These are phyloP conservation scores for Scedosporium boydii DNA, from an alignment of 2,329 filamentous ascomycete genomes.

Conservation along the genomic window DNA sequence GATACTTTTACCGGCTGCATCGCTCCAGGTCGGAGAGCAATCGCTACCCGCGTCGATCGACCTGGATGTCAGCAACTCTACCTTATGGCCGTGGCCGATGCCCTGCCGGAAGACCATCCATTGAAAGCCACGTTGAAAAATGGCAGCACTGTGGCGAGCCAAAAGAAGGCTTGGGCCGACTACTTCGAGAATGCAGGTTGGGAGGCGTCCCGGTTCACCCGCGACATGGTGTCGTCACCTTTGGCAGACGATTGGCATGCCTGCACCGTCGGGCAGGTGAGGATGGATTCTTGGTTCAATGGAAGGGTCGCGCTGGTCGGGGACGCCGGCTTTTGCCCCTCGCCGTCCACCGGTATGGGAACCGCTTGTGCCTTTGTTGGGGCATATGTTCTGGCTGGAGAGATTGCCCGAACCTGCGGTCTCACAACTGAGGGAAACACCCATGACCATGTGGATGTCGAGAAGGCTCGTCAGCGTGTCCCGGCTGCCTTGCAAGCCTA, in stretches of 20 bases:
- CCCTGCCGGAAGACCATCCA: constrained; percentile 15
- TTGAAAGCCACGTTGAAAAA: constrained; percentile 12
- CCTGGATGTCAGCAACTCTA: no score
- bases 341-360: constrained; percentile 35
- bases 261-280: constrained; percentile 27
- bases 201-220: constrained; percentile 26
- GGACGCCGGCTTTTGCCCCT: constrained; percentile 36
- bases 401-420: constrained; percentile 17
- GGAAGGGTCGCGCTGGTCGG: constrained; percentile 35
- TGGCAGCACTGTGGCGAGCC: constrained; percentile 10
- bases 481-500: neutral
- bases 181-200: constrained; percentile 36
- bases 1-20: constrained; percentile 12
- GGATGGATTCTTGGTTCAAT: constrained; percentile 19
- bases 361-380: constrained; percentile 32
- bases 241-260: constrained; percentile 32
- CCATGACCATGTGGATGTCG: constrained; percentile 8
- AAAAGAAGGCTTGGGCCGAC: constrained; percentile 29
- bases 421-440: no score
- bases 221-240: constrained; percentile 19
- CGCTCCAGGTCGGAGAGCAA: constrained; percentile 22
- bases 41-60: constrained; percentile 21
- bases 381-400: constrained; percentile 42
- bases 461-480: neutral
- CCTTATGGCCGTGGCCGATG: constrained; percentile 19